Base-by-base conservation (phyloP, 805 yeast species). In the Ogataea angusta region DNA sequence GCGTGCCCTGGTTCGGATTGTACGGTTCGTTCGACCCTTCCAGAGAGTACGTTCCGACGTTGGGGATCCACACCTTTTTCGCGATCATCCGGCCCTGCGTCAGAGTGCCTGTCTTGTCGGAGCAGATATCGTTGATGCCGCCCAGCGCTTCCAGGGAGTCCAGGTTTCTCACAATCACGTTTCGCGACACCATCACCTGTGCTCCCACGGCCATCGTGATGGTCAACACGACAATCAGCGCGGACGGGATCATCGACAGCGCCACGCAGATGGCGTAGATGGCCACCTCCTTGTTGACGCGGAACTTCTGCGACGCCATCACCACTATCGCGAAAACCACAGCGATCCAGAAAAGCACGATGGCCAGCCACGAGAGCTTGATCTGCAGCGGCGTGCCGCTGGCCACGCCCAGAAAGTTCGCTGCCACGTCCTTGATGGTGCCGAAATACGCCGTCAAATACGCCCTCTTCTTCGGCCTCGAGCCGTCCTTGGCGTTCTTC, bases 31-130 rank as follows among this genome's bases (percentile, higher is more conserved):
- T 24, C 7, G 27, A 24, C 8, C 27, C 27, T 12, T 24, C 27
- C 8, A 24, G 14, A 3, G 27, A 24, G 7, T 24, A 24, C 3
- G 27, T 24, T 7, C 27, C 27, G 7, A 24, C 14, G 13, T 24
- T 24, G 27, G 27, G 27, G 7, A 24, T 24, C 27, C 27, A 24
- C 27, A 24, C 27, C 13, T 59, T 51, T 2, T 68, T 66, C 2
- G 69, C 73, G 21, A 58, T 44, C 75, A 75, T 73, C 42, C 66
- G 64, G 53, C 75, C 75, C 48, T 73, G 65, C 19, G 91, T 83
- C 47, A 83, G 64, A 0, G 91, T 83, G 1, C 90, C 91, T 0
- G 90, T 83, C 50, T 83, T 83, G 60, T 83, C 91, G 52, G 84
- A 83, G 49, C 87, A 82, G 5, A 82, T 71, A 30, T 78, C 73